Evolutionary conservation across 345 rosid genomes (phyloP), one percentile per base, ranked within the genome.

Genomic region (Durio zibethinus): DNA sequence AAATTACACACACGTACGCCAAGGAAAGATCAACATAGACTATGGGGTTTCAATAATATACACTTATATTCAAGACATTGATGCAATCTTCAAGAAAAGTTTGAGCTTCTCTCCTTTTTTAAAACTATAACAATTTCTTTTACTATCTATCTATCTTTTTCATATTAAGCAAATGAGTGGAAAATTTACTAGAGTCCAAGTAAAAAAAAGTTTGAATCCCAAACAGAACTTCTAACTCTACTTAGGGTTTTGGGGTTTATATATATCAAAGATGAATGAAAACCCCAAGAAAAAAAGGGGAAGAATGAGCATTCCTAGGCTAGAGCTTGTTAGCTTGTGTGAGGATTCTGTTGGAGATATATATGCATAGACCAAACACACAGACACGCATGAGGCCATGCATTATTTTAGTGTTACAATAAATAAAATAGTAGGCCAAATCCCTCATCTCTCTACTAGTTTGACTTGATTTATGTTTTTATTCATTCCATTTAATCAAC

Each of bases 271-370:
- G 56, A 50, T 10, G 25, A 69, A 48, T 14, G 76, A 56, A 16
- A n/a, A 45, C 18, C 64, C 80, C 80, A 52, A 77, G 60, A 45
- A 64, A 80, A 72, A 59, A 54, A 74, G 73, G 73, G 72, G 73
- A 74, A 73, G 70, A 80, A 31, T 47, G 83, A 80, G 83, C 82
- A 78, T 80, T 80, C 85, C 85, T 23, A 82, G 82, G 80, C 85
- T 23, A 82, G 82, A 81, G 60, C 73, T 79, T 70, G 70, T 65
- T 79, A 70, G 80, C 70, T 79, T 77, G 66, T 82, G 66, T 62
- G 70, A 76, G 62, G 85, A 78, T 75, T 75, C 73, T 59, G 33
- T 79, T 63, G 31, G 31, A 15, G 33, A 48, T 67, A 21, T 50
- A 47, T 65, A 20, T 33, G 57, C 14, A 63, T 54, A 63, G 65